phyloP scores from a whole-genome alignment of 345 rosid genomes.

The Anastatica hierochuntica region DNA sequence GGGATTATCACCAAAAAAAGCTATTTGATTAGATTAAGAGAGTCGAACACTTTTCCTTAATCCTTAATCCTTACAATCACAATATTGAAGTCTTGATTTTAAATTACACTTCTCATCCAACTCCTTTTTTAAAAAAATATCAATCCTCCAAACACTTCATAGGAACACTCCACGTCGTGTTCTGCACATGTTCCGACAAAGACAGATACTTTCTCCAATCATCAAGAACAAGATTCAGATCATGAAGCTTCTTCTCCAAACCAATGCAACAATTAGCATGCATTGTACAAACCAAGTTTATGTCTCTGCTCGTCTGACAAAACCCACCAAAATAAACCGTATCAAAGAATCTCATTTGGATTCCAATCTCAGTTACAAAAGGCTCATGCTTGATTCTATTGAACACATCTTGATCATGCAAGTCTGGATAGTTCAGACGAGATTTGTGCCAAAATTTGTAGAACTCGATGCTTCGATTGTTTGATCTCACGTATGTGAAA shows the following conservation, averaged over 20 bases:
- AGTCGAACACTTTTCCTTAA: no score
- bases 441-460: conserved; percentile 61
- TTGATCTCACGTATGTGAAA: conserved; percentile 52
- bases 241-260: conserved; percentile 43
- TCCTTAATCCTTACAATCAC: no score
- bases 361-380: conserved; percentile 21
- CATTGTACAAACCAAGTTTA: conserved; percentile 47
- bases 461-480: conserved; percentile 38
- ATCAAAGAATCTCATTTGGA: conserved; percentile 52
- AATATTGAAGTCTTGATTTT: no score
- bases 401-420: conserved; percentile 77
- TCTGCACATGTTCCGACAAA: conserved; percentile 10
- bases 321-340: conserved; percentile 70
- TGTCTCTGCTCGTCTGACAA: conserved; percentile 50
- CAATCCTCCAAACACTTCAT: conserved; percentile 33
- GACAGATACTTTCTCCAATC: conserved; percentile 53
- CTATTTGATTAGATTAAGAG: no score
- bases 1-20: no score
- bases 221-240: conserved; percentile 42
- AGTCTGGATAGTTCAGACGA: conserved; percentile 35
- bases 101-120: no score
- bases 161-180: conserved; percentile 56
- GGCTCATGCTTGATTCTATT: conserved; percentile 47
- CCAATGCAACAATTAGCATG: conserved; percentile 85
- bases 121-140: neutral